A percentile compares a stretch with the other conserved stretches of the same genome.
These are phyloP conservation scores for Oryza punctata DNA, from an alignment of 176 grass and related monocot species.

Conservation along the genomic window DNA sequence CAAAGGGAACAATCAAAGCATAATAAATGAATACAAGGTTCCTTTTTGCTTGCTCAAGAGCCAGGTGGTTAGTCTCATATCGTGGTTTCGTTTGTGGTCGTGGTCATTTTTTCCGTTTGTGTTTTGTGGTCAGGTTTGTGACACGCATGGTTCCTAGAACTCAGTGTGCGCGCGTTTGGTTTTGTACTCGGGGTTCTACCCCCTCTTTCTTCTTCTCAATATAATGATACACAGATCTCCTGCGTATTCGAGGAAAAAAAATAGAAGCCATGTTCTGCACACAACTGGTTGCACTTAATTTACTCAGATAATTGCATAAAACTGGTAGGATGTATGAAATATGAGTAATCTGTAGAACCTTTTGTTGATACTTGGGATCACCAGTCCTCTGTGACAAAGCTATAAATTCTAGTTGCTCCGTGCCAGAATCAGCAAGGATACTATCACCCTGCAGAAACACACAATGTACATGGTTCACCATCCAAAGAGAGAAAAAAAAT, in stretches of 20 bases:
- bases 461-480: slow-evolving; percentile 25
- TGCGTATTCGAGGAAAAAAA: too few relatives aligned
- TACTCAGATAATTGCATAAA: slow-evolving; percentile 36
- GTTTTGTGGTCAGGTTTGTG: too few relatives aligned
- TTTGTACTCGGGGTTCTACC: too few relatives aligned
- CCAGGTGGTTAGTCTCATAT: too few relatives aligned
- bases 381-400: slow-evolving; percentile 93
- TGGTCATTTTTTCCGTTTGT: too few relatives aligned
- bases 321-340: slow-evolving; percentile 13
- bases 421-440: slow-evolving; percentile 96
- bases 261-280: slow-evolving; percentile 10
- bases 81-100: too few relatives aligned
- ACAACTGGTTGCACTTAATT: slow-evolving; percentile 9
- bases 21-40: not conserved
- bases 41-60: too few relatives aligned
- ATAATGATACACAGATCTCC: too few relatives aligned
- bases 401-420: slow-evolving; percentile 97
- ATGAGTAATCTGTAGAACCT: slow-evolving; percentile 52
- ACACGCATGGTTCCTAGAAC: too few relatives aligned
- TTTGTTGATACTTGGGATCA: slow-evolving; percentile 88
- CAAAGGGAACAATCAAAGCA: not conserved
- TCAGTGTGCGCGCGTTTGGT: too few relatives aligned
- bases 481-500: slow-evolving; percentile 4
- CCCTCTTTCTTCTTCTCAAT: too few relatives aligned
- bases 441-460: slow-evolving; percentile 75